Evolutionary conservation across 2,329 filamentous ascomycete species (phyloP).

Genomic region (Clonostachys solani): DNA sequence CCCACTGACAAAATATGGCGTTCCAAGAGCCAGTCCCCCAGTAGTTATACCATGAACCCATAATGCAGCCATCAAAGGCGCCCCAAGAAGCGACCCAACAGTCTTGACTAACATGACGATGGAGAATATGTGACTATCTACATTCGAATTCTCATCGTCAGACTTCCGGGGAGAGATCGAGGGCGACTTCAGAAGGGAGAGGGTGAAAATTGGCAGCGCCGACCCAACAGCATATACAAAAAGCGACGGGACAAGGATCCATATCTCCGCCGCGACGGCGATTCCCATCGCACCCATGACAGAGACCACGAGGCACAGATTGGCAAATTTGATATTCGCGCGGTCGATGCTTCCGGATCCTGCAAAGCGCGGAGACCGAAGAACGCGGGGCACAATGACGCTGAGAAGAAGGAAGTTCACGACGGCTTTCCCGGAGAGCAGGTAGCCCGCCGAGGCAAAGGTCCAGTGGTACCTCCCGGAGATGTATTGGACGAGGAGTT

Average conservation of each 20-base stretch:
- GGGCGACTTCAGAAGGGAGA: conserved; percentile 40
- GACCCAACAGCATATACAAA: conserved; percentile 42
- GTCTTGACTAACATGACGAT: conserved; percentile 48
- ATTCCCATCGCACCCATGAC: conserved; percentile 28
- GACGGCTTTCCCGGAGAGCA: conserved; percentile 41
- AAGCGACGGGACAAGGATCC: conserved; percentile 35
- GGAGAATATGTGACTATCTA: conserved; percentile 38
- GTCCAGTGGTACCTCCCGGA: conserved; percentile 42
- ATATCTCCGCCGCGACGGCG: conserved; percentile 27
- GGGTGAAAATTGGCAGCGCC: conserved; percentile 43
- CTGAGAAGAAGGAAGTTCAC: conserved; percentile 41
- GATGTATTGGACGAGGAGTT: conserved; percentile 44
- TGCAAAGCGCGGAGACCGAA: conserved; percentile 22
- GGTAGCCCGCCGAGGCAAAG: conserved; percentile 40
- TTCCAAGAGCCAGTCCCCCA: conserved; percentile 13
- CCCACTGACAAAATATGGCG: not conserved
- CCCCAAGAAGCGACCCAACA: conserved; percentile 39
- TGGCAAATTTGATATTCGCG: not conserved
- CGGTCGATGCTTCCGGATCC: not conserved
- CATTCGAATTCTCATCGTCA: conserved; percentile 7
- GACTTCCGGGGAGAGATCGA: conserved; percentile 16
- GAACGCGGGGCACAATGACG: conserved; percentile 30
- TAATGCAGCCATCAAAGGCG: conserved; percentile 38
- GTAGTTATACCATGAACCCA: conserved; percentile 40
- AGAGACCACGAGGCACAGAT: not conserved